Percentiles rank a stretch among this genome's conserved stretches.
Evolutionary conservation across 495 filamentous ascomycete species (phyloP).

Genomic region (Tuber indicum): DNA sequence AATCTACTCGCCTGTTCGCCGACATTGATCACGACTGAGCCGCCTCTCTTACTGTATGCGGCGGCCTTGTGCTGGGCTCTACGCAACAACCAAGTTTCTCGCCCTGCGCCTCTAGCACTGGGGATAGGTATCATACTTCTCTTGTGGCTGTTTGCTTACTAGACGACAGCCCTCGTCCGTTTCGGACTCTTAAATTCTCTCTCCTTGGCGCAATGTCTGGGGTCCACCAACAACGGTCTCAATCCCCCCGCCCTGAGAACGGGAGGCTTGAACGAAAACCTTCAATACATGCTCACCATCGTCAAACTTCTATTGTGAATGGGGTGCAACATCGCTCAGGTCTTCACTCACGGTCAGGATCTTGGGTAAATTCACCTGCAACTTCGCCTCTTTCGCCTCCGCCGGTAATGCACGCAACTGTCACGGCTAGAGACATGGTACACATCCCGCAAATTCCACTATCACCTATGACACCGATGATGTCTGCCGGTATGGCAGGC

Average conservation of each 20-base stretch:
- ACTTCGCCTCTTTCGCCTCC: slow-evolving; percentile 40
- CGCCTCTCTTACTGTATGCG: not conserved
- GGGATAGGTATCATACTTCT: not conserved
- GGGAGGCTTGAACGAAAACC: slow-evolving; percentile 61
- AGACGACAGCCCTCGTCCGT: not conserved
- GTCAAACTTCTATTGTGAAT: slow-evolving; percentile 92
- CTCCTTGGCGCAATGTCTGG: slow-evolving; percentile 43
- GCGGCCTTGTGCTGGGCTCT: not conserved
- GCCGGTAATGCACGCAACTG: slow-evolving; percentile 33
- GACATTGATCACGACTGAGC: not conserved
- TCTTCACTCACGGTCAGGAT: slow-evolving; percentile 68
- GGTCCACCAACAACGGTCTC: slow-evolving; percentile 50
- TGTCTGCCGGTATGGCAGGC: slow-evolving; percentile 16
- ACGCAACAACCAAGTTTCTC: not conserved
- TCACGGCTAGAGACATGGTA: slow-evolving; percentile 35
- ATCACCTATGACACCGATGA: slow-evolving; percentile 39
- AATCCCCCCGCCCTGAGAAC: slow-evolving; percentile 55
- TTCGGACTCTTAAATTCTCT: not conserved
- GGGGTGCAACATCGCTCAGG: slow-evolving; percentile 66
- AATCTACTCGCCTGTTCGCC: not conserved
- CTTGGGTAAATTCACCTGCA: slow-evolving; percentile 56
- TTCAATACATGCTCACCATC: slow-evolving; percentile 78
- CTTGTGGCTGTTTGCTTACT: not conserved
- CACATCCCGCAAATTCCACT: slow-evolving; percentile 40
- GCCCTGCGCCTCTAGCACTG: not conserved